Conservation (phyloP, 306 rosid genomes). For the Quercus robur region DNA sequence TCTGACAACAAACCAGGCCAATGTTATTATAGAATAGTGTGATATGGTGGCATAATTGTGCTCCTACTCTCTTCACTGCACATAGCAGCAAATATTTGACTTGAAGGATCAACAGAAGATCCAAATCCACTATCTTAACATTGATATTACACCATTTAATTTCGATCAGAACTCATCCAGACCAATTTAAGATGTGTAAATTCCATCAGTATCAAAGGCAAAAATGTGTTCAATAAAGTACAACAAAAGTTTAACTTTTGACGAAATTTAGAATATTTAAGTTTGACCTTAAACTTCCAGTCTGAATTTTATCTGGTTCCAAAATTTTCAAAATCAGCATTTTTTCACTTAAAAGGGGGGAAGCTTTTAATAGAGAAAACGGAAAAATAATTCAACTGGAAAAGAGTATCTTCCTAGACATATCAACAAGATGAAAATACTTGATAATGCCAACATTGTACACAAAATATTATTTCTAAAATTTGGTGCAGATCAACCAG, state of each 20-base stretch:
- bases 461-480: too few species aligned
- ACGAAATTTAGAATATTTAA: background rate
- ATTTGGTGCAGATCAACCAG: background rate
- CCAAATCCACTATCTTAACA: background rate
- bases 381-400: background rate
- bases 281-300: background rate
- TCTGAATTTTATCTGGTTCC: background rate
- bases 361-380: too few species aligned
- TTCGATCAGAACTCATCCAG: background rate
- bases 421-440: too few species aligned
- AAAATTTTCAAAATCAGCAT: background rate
- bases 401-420: background rate
- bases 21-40: background rate
- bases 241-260: background rate
- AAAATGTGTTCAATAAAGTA: background rate
- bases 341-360: background rate
- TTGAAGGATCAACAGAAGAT: background rate
- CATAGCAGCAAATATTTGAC: background rate
- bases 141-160: background rate
- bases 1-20: background rate
- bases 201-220: background rate
- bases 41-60: background rate
- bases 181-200: background rate
- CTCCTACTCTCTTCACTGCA: background rate
- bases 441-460: too few species aligned